A percentile compares a stretch with the other conserved stretches of the same genome.
Evolutionary conservation across 345 rosid genomes (phyloP).

Genomic region (Xanthoceras sorbifolium): DNA sequence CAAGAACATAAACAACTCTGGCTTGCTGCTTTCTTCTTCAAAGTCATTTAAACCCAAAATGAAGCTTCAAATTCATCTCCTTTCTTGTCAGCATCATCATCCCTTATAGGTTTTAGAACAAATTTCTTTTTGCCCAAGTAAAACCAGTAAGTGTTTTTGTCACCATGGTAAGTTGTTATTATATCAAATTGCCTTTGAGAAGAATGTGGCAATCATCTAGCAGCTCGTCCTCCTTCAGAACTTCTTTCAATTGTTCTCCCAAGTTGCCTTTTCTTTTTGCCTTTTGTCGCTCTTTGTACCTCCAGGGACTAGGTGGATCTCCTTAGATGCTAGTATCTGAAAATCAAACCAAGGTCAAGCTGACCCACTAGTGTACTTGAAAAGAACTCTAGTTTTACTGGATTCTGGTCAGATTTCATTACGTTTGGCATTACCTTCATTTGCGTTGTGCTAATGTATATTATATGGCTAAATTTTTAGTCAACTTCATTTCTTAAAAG

Average conservation of each 20-base stretch:
- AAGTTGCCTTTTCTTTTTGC: neutral
- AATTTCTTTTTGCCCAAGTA: too few relatives aligned
- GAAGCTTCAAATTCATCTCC: too few relatives aligned
- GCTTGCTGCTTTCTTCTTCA: too few relatives aligned
- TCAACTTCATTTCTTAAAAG: neutral
- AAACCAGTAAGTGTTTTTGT: too few relatives aligned
- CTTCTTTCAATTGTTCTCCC: neutral
- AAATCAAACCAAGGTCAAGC: constrained; percentile 5
- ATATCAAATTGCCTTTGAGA: too few relatives aligned
- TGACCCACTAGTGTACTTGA: neutral
- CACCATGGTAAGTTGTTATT: too few relatives aligned
- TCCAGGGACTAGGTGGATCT: neutral
- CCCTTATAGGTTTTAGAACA: too few relatives aligned
- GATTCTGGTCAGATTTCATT: neutral
- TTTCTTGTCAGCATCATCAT: too few relatives aligned
- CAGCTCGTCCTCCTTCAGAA: neutral
- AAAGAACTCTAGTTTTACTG: neutral
- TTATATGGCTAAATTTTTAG: neutral
- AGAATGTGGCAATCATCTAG: too few relatives aligned
- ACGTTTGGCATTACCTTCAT: neutral
- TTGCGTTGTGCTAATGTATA: neutral
- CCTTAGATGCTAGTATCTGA: constrained; percentile 1
- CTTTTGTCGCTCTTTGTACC: neutral
- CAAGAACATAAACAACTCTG: too few relatives aligned
- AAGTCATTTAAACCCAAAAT: too few relatives aligned